Evolutionary conservation across 2,329 filamentous ascomycete genomes (phyloP).

Genomic region (Pestalotiopsis sp.): DNA sequence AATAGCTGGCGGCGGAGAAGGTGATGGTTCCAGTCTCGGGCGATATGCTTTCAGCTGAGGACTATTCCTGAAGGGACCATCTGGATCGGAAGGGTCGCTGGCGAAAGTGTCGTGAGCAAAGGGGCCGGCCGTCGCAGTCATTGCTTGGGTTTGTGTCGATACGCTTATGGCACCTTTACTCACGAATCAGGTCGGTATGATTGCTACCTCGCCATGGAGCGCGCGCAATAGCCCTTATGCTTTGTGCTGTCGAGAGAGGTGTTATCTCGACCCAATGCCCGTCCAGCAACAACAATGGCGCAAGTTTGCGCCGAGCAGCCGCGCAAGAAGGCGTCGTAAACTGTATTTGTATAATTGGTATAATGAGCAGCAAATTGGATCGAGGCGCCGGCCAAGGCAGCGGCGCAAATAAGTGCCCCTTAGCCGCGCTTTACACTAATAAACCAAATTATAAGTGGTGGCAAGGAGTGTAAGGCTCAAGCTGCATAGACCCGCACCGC

Average conservation of each 20-base stretch:
- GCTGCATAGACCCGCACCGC: not conserved
- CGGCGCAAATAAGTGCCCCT: slow-evolving; percentile 7
- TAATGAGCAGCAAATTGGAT: slow-evolving; percentile 9
- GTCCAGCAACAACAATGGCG: not conserved
- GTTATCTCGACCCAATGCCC: not conserved
- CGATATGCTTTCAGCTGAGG: slow-evolving; percentile 40
- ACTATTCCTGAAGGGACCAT: slow-evolving; percentile 48
- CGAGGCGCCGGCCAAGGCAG: not conserved
- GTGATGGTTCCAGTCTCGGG: slow-evolving; percentile 51
- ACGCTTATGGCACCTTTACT: slow-evolving; percentile 31
- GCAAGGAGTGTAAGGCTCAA: not conserved
- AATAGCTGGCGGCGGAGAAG: slow-evolving; percentile 50
- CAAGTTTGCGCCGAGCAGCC: not conserved
- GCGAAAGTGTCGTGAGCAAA: slow-evolving; percentile 33
- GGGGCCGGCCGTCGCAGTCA: slow-evolving; percentile 34
- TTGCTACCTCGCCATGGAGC: slow-evolving; percentile 14
- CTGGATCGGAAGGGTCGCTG: slow-evolving; percentile 47
- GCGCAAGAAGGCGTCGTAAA: not conserved
- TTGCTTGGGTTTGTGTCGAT: slow-evolving; percentile 28
- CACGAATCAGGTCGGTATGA: slow-evolving; percentile 30
- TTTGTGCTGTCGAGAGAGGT: not conserved
- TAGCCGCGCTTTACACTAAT: not conserved
- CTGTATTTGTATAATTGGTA: not conserved
- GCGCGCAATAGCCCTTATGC: not conserved
- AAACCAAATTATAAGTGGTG: slow-evolving; percentile 2